Conservation (phyloP, 495 filamentous ascomycete species). For the Neurospora hispaniola region DNA sequence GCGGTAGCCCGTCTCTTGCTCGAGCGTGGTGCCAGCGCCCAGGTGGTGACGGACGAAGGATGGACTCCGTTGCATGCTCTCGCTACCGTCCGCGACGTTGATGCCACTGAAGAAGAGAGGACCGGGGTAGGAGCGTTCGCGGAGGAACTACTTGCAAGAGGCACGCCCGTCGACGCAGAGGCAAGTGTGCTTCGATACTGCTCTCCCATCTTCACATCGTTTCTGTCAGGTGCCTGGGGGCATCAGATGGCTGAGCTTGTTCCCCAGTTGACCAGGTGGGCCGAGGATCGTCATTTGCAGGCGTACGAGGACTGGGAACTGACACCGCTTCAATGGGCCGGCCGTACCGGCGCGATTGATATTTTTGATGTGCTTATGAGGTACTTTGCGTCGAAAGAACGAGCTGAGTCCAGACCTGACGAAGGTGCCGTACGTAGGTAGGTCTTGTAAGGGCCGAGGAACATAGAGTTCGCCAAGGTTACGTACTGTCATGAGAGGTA, state of each 20-base stretch:
- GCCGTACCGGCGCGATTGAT: background rate
- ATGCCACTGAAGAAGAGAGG: background rate
- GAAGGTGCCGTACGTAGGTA: background rate
- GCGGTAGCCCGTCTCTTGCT: constrained; percentile 4
- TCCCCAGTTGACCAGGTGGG: background rate
- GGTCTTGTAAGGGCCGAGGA: background rate
- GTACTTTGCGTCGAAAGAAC: background rate
- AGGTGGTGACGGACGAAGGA: constrained; percentile 9
- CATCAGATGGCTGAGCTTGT: background rate
- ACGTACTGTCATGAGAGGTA: background rate
- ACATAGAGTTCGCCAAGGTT: background rate
- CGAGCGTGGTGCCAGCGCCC: constrained; percentile 5
- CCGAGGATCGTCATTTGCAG: background rate
- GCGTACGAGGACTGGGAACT: background rate
- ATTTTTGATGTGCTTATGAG: background rate
- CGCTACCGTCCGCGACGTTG: background rate
- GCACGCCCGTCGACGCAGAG: constrained; percentile 1
- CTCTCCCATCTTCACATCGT: background rate
- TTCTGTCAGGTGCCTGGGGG: background rate
- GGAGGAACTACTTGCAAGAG: constrained; percentile 1
- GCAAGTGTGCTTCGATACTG: background rate
- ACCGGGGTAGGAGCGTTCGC: background rate
- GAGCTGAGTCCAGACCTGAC: background rate
- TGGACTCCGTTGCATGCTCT: constrained; percentile 13
- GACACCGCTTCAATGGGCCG: background rate